phyloP scores from a whole-genome alignment of 2,329 filamentous ascomycete species.

The Raffaelea arxii region DNA sequence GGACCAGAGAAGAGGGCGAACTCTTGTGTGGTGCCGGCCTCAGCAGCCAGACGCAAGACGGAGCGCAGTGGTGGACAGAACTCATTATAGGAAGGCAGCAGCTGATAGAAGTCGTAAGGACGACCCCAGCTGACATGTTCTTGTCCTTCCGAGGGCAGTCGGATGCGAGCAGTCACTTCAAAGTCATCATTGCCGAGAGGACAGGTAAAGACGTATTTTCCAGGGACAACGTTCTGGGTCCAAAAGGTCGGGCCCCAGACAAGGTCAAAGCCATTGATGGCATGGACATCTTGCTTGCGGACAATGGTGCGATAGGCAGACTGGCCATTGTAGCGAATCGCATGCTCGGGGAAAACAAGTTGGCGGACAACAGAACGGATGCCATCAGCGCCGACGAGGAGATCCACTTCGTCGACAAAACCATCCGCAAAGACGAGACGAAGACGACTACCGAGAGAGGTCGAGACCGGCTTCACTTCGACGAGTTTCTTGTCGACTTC shows the following conservation, averaged over 20 bases:
- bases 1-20: slow-evolving; percentile 21
- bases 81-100: slow-evolving; percentile 17
- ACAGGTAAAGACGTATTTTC: slow-evolving; percentile 23
- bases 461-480: slow-evolving; percentile 17
- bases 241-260: slow-evolving; percentile 20
- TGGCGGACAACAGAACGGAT: slow-evolving; percentile 30
- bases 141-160: slow-evolving; percentile 13
- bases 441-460: slow-evolving; percentile 27
- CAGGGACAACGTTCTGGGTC: slow-evolving; percentile 20
- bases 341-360: slow-evolving; percentile 29
- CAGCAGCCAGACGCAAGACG: slow-evolving; percentile 18
- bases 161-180: slow-evolving; percentile 21
- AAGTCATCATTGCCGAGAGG: slow-evolving; percentile 23
- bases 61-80: slow-evolving; percentile 22
- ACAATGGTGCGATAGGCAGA: slow-evolving; percentile 24
- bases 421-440: slow-evolving; percentile 36
- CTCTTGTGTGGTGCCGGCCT: slow-evolving; percentile 14
- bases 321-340: slow-evolving; percentile 32
- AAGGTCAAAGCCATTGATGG: slow-evolving; percentile 22
- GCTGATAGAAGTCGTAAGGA: slow-evolving; percentile 12
- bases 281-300: slow-evolving; percentile 14
- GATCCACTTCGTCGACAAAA: slow-evolving; percentile 25
- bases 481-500: slow-evolving; percentile 33
- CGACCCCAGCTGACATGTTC: slow-evolving; percentile 21
- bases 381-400: slow-evolving; percentile 42